Conservation (phyloP, 1,284 basidiomycete species). For the Apiotrichum akiyoshidainum region DNA sequence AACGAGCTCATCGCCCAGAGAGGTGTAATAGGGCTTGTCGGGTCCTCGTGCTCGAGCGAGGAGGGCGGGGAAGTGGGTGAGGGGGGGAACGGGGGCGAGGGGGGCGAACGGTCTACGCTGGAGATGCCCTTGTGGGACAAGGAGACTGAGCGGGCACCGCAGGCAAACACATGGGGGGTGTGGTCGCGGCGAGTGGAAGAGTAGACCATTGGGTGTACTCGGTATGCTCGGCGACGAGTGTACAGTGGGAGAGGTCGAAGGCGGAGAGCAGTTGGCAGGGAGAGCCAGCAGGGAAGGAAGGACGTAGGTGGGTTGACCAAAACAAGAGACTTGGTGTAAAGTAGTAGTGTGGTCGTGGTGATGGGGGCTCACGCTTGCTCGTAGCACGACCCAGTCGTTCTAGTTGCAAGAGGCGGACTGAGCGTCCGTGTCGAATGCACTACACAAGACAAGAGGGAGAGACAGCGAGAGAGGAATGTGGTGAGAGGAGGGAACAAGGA, state of each 20-base stretch:
- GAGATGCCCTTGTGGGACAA: background rate
- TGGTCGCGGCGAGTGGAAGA: background rate
- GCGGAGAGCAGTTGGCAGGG: background rate
- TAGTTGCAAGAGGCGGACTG: too few relatives aligned
- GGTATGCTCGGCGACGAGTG: background rate
- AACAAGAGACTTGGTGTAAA: too few relatives aligned
- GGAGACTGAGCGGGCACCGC: background rate
- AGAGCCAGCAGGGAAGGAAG: too few relatives aligned
- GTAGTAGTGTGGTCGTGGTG: too few relatives aligned
- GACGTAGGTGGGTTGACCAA: too few relatives aligned
- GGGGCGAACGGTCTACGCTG: background rate
- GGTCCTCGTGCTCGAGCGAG: background rate
- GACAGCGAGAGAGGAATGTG: too few relatives aligned
- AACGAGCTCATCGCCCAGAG: conserved; percentile 1
- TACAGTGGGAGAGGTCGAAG: background rate
- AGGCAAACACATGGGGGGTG: conserved; percentile 1
- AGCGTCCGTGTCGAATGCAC: too few relatives aligned
- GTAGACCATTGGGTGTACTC: background rate
- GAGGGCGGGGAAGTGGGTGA: too few relatives aligned
- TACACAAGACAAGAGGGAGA: too few relatives aligned
- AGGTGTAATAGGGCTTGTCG: background rate
- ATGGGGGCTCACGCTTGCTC: too few relatives aligned
- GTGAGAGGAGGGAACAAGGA: too few relatives aligned
- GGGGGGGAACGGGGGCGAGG: background rate
- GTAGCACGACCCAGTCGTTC: too few relatives aligned